Base-by-base conservation (phyloP, 148 eudicot species). In the Camellia japonica region DNA sequence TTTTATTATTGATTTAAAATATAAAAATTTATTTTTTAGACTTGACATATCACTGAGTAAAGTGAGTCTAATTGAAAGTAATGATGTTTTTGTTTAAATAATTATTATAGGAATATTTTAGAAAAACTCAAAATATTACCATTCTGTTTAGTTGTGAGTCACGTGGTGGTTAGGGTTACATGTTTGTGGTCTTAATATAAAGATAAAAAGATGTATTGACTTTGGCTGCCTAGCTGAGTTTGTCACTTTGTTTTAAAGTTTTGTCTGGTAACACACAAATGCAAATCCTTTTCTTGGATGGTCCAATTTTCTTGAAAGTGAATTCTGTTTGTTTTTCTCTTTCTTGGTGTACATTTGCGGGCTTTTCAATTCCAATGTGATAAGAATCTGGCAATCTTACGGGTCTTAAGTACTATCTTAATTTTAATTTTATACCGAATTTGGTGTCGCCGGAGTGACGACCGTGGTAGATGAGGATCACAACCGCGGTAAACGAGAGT, bases 231-330 rank as follows among this genome's bases (percentile, higher is more conserved):
- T 38, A 16, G 38, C 49, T 72, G 1, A 38, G 70, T 73, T 38
- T 76, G 82, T 80, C 77, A 23, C 15, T 4, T 70, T 72, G 68
- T 23, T 46, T 1, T 46, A 55, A 30, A 16, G 42, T 67, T 80
- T 80, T 80, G 73, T 74, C 58, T 80, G 71, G 55, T 80, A 66
- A 18, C 46, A 52, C 78, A 73, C 43, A 65, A 55, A 66, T 80
- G 56, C 59, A 7, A 19, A 55, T 66, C 18, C 13, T 18, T 66
- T 9, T 65, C 19, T 51, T 30, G 38, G 62, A 51, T 64, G 11
- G 44, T 3, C 56, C 11, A 41, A 54, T 7, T 5, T 41, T 38
- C 46, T 81, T 44, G 77, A 73, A 62, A 62, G 63, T 7, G 30
- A 30, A 44, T 3, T 62, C 20, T 49, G 19, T 6, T 3, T n/a